A percentile compares a stretch with the other conserved stretches of the same genome.
phyloP scores from a whole-genome alignment of 768 basidiomycete species.

The Gymnopilus junonius region DNA sequence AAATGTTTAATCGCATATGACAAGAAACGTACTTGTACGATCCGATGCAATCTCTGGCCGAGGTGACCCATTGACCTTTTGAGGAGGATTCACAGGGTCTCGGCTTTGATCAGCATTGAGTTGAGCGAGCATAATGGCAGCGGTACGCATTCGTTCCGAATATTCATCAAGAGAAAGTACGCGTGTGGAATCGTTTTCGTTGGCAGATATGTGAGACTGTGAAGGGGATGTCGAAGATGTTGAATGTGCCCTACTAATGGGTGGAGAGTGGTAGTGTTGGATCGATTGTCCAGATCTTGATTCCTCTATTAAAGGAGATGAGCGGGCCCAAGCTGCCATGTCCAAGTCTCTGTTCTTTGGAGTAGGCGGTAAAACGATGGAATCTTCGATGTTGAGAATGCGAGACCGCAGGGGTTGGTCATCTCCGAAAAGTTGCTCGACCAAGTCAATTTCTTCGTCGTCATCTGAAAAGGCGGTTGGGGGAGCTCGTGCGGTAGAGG shows the following conservation, averaged over 20 bases:
- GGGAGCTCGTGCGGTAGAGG: constrained; percentile 26
- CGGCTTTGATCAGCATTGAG: constrained; percentile 80
- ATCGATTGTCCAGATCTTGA: constrained; percentile 9
- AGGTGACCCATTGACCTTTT: constrained; percentile 22
- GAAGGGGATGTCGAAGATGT: constrained; percentile 18
- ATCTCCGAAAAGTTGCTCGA: constrained; percentile 92
- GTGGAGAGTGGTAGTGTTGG: constrained; percentile 16
- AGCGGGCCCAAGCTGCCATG: constrained; percentile 79
- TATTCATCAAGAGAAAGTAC: constrained; percentile 92
- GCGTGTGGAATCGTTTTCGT: constrained; percentile 25
- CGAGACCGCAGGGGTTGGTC: constrained; percentile 73
- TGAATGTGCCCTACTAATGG: constrained; percentile 19
- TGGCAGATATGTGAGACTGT: constrained; percentile 8
- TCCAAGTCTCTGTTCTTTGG: constrained; percentile 93
- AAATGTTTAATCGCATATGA: neutral
- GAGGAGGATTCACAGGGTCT: constrained; percentile 38
- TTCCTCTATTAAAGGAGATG: constrained; percentile 47
- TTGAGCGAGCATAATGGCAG: constrained; percentile 98
- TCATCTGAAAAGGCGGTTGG: constrained; percentile 23
- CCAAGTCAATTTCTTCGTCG: constrained; percentile 93
- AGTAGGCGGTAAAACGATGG: constrained; percentile 78
- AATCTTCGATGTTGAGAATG: constrained; percentile 80
- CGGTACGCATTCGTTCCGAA: constrained; percentile 97
- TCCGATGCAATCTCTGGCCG: constrained; percentile 21
- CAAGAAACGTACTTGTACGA: constrained; percentile 21